These are phyloP conservation scores for Chrysoporthe austroafricana DNA, from an alignment of 2,329 filamentous ascomycete genomes.

Conservation along the genomic window DNA sequence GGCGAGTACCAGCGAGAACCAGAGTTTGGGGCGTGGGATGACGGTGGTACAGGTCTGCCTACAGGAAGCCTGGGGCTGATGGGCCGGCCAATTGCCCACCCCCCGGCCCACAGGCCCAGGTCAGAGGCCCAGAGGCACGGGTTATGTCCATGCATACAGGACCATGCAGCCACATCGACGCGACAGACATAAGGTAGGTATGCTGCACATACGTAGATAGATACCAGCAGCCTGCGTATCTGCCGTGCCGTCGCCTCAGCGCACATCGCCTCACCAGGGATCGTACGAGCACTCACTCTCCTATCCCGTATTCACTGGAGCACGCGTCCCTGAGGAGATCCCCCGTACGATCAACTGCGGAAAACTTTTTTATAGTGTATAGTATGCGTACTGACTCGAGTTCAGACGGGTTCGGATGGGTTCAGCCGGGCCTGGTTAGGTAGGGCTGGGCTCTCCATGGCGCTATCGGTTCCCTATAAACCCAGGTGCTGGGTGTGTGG, in stretches of 20 bases:
- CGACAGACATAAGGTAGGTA: neutral
- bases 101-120: neutral
- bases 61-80: neutral
- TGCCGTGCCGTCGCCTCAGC: neutral
- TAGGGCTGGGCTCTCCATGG: too few species aligned
- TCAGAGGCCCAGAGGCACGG: neutral
- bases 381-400: too few species aligned
- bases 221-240: neutral
- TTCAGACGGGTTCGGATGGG: too few species aligned
- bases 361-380: too few species aligned
- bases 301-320: neutral
- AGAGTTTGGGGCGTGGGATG: too few species aligned
- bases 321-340: too few species aligned
- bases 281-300: neutral
- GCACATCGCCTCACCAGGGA: neutral
- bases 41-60: neutral
- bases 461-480: neutral
- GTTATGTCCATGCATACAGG: constrained; percentile 1
- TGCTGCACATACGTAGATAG: neutral
- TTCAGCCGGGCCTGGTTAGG: too few species aligned
- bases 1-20: too few species aligned
- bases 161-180: neutral
- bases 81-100: too few species aligned
- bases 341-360: too few species aligned
- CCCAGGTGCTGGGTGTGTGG: neutral